Conservation (phyloP, 192 early-diverging fungal genomes). For the Physocladia obscura region DNA sequence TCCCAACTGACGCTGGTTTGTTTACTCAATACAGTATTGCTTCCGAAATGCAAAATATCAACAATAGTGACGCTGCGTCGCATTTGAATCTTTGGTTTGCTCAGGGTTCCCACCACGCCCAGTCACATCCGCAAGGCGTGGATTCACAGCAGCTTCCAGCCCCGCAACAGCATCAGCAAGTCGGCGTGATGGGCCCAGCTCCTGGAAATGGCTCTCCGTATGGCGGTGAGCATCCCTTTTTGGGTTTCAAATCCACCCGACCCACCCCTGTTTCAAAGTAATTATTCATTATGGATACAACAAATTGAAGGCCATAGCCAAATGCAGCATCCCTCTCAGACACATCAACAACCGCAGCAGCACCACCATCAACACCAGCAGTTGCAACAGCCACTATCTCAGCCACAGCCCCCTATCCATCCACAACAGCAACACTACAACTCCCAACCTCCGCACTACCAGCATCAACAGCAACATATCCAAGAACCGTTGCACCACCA, state of each 20-base stretch:
- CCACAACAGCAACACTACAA: too few species aligned
- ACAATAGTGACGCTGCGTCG: slow-evolving; percentile 16
- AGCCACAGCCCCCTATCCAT: too few species aligned
- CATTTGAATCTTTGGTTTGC: slow-evolving; percentile 29
- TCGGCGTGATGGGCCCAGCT: too few species aligned
- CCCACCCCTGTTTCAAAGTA: too few species aligned
- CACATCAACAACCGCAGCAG: slow-evolving; percentile 3
- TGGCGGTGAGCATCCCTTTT: too few species aligned
- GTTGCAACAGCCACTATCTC: neutral
- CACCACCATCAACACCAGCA: neutral
- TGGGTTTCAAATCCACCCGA: too few species aligned
- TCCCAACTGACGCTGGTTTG: too few species aligned
- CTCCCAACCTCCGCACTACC: too few species aligned
- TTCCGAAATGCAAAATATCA: slow-evolving; percentile 24
- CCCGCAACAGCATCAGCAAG: neutral
- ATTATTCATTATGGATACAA: too few species aligned
- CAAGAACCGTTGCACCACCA: neutral
- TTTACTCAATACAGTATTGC: too few species aligned
- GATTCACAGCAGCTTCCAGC: neutral
- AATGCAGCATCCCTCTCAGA: neutral
- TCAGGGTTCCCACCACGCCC: slow-evolving; percentile 20
- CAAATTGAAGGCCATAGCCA: too few species aligned
- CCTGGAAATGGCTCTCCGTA: too few species aligned
- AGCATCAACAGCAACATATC: neutral
- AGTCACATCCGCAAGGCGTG: neutral